Evolutionary conservation across 2,329 filamentous ascomycete genomes (phyloP).

Genomic region (Colletotrichum neosansevieriae): DNA sequence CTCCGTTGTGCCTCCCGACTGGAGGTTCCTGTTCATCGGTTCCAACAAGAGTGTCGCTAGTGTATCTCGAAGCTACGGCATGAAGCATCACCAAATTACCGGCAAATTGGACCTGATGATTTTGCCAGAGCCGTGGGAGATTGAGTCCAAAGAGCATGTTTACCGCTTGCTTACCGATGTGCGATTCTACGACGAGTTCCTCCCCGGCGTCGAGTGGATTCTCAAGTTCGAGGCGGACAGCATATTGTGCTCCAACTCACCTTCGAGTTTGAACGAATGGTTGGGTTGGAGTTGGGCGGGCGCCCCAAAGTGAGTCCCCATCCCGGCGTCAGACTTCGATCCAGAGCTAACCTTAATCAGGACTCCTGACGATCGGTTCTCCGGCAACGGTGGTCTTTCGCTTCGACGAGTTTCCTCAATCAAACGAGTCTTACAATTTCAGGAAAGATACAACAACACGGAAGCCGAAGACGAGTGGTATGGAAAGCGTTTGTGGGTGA

Average conservation of each 20-base stretch:
- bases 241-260: constrained; percentile 67
- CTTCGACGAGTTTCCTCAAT: constrained; percentile 66
- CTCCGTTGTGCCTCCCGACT: constrained; percentile 66
- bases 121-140: constrained; percentile 61
- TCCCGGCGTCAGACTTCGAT: background rate
- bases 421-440: constrained; percentile 59
- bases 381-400: constrained; percentile 66
- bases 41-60: constrained; percentile 60
- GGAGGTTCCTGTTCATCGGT: constrained; percentile 67
- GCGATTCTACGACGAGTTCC: constrained; percentile 65
- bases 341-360: constrained; percentile 44
- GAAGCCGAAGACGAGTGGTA: constrained; percentile 69
- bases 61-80: constrained; percentile 59
- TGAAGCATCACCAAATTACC: constrained; percentile 61
- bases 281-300: constrained; percentile 67
- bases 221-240: constrained; percentile 68
- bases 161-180: constrained; percentile 62
- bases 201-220: constrained; percentile 65
- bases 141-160: constrained; percentile 61
- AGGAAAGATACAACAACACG: constrained; percentile 62
- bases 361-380: constrained; percentile 56
- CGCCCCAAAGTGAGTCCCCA: constrained; percentile 56
- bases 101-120: constrained; percentile 65
- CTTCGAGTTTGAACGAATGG: constrained; percentile 65
- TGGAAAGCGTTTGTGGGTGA: constrained; percentile 58